Conservation (phyloP, 108 stramenopile species). For the Asterionellopsis glacialis region DNA sequence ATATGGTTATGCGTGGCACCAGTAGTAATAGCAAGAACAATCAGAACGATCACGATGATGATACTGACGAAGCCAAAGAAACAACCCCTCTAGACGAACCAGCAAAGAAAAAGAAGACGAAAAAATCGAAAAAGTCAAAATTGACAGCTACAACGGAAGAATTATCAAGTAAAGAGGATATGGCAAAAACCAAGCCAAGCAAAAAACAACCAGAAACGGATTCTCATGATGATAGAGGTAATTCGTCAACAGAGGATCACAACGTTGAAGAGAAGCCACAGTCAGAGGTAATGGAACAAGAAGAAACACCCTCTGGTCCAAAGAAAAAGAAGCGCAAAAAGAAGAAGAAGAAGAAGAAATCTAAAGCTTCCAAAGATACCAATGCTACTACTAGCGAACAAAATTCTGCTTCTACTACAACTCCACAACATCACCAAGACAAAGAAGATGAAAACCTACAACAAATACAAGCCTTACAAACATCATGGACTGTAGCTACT, state of each 20-base stretch:
- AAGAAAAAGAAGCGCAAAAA: constrained; percentile 13
- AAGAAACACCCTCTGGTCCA: too few species aligned
- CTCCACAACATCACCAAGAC: not conserved
- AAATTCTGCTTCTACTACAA: constrained; percentile 1
- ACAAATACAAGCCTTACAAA: constrained; percentile 34
- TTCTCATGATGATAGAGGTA: too few species aligned
- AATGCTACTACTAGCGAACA: constrained; percentile 4
- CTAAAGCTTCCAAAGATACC: constrained; percentile 5
- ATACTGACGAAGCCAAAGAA: not conserved
- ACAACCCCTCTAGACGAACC: too few species aligned
- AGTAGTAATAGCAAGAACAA: constrained; percentile 14
- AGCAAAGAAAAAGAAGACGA: too few species aligned
- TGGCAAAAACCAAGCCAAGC: too few species aligned
- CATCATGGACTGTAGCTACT: constrained; percentile 48
- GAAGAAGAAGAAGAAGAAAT: not conserved
- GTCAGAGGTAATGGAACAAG: too few species aligned
- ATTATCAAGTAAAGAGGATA: too few species aligned
- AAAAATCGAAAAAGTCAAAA: not conserved
- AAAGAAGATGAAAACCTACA: constrained; percentile 5
- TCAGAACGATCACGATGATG: constrained; percentile 1
- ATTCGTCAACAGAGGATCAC: too few species aligned
- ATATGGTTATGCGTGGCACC: not conserved
- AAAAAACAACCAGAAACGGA: too few species aligned
- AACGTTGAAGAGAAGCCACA: too few species aligned
- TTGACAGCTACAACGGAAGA: too few species aligned